Conservation (phyloP, 352 stramenopile species). For the Aphanomyces astaci region DNA sequence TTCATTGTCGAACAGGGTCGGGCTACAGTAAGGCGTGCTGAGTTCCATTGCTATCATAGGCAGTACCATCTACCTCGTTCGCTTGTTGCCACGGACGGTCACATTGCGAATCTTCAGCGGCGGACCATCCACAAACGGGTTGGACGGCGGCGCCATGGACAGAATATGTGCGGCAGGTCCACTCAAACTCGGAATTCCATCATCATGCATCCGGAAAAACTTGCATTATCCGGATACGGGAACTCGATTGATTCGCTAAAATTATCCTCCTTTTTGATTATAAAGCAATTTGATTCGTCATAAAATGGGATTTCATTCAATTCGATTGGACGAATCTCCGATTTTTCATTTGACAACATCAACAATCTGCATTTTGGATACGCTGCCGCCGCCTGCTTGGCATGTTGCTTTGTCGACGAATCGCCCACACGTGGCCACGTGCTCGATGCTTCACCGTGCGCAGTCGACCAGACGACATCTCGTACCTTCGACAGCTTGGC, state of each 20-base stretch:
- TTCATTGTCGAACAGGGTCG: constrained; percentile 80
- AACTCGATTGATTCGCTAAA: no score
- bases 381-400: no score
- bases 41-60: not conserved
- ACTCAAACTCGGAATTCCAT: not conserved
- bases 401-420: no score
- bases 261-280: no score
- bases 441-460: constrained; percentile 2
- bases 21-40: constrained; percentile 29
- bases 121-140: constrained; percentile 31
- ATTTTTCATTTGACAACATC: not conserved
- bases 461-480: not conserved
- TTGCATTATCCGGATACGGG: not conserved
- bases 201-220: not conserved
- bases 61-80: constrained; percentile 52
- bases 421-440: not conserved
- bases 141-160: not conserved
- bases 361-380: not conserved
- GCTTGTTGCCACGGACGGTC: constrained; percentile 81
- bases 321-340: not conserved
- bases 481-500: not conserved
- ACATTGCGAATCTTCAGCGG: constrained; percentile 80
- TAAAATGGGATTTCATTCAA: no score
- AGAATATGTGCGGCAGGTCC: not conserved
- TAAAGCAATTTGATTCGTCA: no score